Conservation (phyloP, 2,329 filamentous ascomycete genomes). For the Colletotrichum sp. region DNA sequence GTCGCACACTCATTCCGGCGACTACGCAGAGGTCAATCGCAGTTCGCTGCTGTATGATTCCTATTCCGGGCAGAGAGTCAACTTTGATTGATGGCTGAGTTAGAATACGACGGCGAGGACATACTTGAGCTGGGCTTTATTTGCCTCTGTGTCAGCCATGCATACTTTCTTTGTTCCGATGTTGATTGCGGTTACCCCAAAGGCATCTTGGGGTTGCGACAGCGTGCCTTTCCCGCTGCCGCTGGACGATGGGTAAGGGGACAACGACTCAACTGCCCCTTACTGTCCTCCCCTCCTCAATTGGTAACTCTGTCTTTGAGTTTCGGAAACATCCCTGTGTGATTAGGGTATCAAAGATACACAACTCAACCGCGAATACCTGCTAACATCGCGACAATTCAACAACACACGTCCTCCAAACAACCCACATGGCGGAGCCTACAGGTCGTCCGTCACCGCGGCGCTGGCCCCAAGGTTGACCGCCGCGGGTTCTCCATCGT, state of each 20-base stretch:
- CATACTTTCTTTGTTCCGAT: neutral
- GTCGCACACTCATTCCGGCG: neutral
- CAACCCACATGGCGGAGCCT: slow-evolving; percentile 7
- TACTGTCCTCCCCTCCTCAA: neutral
- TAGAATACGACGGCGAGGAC: neutral
- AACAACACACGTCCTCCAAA: neutral
- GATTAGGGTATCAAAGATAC: neutral
- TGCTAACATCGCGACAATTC: neutral
- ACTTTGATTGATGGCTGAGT: neutral
- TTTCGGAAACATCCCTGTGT: neutral
- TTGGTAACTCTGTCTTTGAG: neutral
- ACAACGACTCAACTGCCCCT: neutral
- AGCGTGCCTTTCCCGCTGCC: neutral
- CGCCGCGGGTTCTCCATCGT: neutral
- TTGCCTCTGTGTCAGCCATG: neutral
- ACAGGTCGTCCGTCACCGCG: neutral
- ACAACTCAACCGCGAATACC: neutral
- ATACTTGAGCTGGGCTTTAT: neutral
- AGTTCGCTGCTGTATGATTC: neutral
- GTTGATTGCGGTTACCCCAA: neutral
- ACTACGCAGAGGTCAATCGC: neutral
- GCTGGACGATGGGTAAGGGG: neutral
- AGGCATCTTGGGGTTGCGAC: neutral
- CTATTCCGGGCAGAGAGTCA: neutral
- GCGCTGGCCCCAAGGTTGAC: neutral